phyloP scores from a whole-genome alignment of 2,329 filamentous ascomycete genomes.

The Xylaria sp. region DNA sequence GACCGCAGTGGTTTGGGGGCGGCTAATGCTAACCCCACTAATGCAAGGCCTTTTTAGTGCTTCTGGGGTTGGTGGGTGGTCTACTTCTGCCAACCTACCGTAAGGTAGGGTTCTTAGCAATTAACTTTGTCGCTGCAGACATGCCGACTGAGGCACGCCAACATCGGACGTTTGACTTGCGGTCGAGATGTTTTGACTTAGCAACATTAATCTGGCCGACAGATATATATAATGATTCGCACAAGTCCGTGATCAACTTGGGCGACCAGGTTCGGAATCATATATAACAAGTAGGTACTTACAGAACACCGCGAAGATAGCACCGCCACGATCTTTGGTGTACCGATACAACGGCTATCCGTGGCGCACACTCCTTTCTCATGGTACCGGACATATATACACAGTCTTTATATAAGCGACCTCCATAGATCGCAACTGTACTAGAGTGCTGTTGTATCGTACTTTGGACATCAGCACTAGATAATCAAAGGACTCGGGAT shows the following conservation, averaged over 20 bases:
- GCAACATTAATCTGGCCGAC: background rate
- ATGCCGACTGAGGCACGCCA: background rate
- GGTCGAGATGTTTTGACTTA: background rate
- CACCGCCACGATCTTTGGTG: background rate
- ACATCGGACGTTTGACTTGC: background rate
- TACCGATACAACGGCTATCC: background rate
- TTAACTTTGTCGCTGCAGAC: background rate
- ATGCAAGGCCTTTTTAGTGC: slow-evolving; percentile 3
- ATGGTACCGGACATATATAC: too few species aligned
- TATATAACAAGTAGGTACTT: too few species aligned
- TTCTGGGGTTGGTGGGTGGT: background rate
- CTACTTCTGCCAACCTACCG: background rate
- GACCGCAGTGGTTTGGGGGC: background rate
- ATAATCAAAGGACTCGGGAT: background rate
- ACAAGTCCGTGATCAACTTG: background rate
- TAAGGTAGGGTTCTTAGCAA: background rate
- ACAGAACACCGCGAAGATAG: background rate
- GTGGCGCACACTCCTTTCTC: background rate
- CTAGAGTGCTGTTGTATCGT: background rate
- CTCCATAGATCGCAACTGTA: background rate
- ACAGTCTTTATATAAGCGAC: background rate
- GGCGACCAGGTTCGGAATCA: too few species aligned
- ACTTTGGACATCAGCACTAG: background rate
- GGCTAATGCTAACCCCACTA: background rate
- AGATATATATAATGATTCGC: background rate